Evolutionary conservation across 2,329 filamentous ascomycete genomes (phyloP), one percentile per base, ranked within the genome.

Genomic region (Talaromyces sp.): DNA sequence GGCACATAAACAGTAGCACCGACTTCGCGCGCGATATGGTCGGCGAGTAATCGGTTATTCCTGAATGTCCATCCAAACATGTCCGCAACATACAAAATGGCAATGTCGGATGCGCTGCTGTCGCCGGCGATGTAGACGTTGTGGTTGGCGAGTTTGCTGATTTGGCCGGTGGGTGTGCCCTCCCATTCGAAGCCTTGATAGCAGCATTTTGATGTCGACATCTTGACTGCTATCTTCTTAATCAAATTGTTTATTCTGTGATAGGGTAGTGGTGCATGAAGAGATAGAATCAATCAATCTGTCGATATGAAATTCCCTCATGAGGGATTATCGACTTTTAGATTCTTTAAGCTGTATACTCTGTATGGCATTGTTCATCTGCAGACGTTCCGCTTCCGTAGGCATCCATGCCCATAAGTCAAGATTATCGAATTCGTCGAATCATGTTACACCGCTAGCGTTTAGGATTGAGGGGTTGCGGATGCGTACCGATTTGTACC

Each of bases 1-100:
- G 74, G 75, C 0, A 84, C 67, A 68, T 82, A 84, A 34, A 83
- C 81, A 1, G 81, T 83, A 0, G 77, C 81, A 40, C 78, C 71
- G n/a, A 73, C 74, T 67, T 84, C 79, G 17, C 71, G 70, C 3
- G 82, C 81, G 66, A 79, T 83, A 69, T 81, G 76, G 63, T 84
- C 82, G 1, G 81, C 81, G 1, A 84, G 73, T 1, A 84, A 71
- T 0, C 81, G 77, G 40, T 74, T 67, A 67, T 84, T 84, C 29
- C 72, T 70, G 58, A 82, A 81, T 1, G 69, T 80, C 80, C 81
- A 84, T 43, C 80, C 80, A 5, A 80, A 74, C 17, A 82, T 68
- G 59, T 81, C 80, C 53, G 76, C 73, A 40, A 81, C 71, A 61
- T 79, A 34, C 0, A 82, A 63, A 19, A 82, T 70, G 1, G 78